Percentiles rank a stretch among this genome's conserved stretches.
Evolutionary conservation across 129 eudicot species (phyloP).

Genomic region (Silybum marianum): DNA sequence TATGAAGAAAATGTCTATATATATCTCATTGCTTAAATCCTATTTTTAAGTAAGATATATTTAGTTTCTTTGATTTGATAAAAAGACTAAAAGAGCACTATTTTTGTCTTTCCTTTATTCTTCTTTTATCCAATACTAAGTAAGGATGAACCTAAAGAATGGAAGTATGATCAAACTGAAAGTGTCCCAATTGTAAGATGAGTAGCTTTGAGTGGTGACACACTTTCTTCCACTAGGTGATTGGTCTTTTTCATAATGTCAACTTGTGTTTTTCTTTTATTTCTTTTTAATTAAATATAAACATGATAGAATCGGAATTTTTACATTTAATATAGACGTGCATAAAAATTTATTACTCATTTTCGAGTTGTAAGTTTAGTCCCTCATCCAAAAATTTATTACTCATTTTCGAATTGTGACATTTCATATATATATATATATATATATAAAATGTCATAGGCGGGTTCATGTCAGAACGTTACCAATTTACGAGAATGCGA

Average conservation of each 20-base stretch:
- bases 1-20: too few relatives aligned
- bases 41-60: too few relatives aligned
- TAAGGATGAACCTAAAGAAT: neutral
- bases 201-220: constrained; percentile 27
- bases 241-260: constrained; percentile 31
- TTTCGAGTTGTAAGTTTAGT: neutral
- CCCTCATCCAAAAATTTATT: too few relatives aligned
- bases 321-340: neutral
- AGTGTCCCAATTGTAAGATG: constrained; percentile 17
- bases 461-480: too few relatives aligned
- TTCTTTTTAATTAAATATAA: neutral
- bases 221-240: constrained; percentile 29
- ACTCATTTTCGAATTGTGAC: too few relatives aligned
- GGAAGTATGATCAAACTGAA: constrained; percentile 8
- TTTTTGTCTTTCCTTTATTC: too few relatives aligned
- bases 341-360: neutral
- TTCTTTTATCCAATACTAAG: neutral
- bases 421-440: too few relatives aligned
- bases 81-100: too few relatives aligned
- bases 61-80: too few relatives aligned
- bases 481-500: too few relatives aligned
- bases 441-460: too few relatives aligned
- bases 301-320: neutral
- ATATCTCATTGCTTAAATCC: neutral
- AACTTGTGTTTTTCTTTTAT: constrained; percentile 19